Evolutionary conservation across 78 protist species (phyloP).

Genomic region (Andalucia godoyi): DNA sequence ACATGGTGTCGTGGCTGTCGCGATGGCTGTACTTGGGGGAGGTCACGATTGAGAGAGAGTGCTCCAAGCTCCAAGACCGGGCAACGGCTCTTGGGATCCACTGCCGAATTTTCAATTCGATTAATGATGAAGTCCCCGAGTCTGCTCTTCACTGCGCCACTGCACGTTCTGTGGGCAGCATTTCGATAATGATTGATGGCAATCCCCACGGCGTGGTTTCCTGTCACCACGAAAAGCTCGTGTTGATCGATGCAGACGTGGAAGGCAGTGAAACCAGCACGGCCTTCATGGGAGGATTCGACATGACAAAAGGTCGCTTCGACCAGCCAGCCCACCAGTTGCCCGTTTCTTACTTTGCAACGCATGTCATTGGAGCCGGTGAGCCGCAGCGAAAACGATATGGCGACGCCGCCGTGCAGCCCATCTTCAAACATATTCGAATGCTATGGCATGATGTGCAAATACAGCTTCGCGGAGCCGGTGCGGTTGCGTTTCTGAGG

Average conservation of each 20-base stretch:
- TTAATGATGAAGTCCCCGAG: no score
- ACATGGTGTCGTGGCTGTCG: conserved; percentile 19
- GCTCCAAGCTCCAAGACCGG: conserved; percentile 28
- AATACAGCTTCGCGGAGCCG: conserved; percentile 23
- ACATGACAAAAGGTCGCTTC: conserved; percentile 53
- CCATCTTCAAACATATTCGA: conserved; percentile 4
- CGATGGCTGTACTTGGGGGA: conserved; percentile 47
- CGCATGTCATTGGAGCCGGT: no score
- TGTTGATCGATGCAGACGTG: conserved; percentile 43
- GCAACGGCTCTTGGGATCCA: conserved; percentile 21
- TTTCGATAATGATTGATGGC: no score
- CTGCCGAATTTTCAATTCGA: conserved; percentile 21
- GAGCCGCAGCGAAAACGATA: conserved; percentile 1
- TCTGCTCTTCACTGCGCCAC: no score
- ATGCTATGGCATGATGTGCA: conserved; percentile 57
- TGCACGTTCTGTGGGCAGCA: no score
- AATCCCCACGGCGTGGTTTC: conserved; percentile 50
- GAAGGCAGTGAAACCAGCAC: conserved; percentile 23
- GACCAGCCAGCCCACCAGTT: conserved; percentile 41
- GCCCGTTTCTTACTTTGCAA: no score
- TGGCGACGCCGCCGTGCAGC: background rate
- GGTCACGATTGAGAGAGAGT: conserved; percentile 44
- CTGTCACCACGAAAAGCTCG: conserved; percentile 57
- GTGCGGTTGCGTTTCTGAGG: conserved; percentile 18
- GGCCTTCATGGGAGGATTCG: conserved; percentile 57